Base-by-base conservation (phyloP, 371 early-diverging fungal species). In the Zancudomyces culisetae region DNA sequence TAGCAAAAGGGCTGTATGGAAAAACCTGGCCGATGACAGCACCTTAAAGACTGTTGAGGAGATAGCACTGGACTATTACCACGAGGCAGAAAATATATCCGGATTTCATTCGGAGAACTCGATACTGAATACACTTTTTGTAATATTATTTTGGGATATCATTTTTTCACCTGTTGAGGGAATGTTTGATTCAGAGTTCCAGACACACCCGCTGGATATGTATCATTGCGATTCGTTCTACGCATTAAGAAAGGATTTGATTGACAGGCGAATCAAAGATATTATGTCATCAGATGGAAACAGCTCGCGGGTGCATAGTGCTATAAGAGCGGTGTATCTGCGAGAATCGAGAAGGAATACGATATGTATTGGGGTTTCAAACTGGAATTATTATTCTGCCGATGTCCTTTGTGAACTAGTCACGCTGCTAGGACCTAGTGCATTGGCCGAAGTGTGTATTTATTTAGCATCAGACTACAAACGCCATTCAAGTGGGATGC, bases 131-230 rank as follows among this genome's bases (percentile, higher is more conserved):
- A 80, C 77, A 1, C 50, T 77, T 54, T 80, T 80, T 58, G 66
- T 66, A 3, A 57, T 82, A 1, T 57, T 83, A 19, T 80, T 85
- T 54, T 85, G 83, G 82, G 81, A 83, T 49, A 70, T 82, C 24
- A 60, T 85, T 3, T 83, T 80, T 59, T 61, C 70, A 10, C 74
- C 79, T n/a, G 19, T 64, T 20, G 59, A 60, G 0, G 83, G 80
- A 23, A 80, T 79, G 0, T 80, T 85, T 59, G 83, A 85, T 57
- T 83, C 83, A 13, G 71, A 75, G 8, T 83, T 75, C 54, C 85
- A 83, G 62, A 70, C 68, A 1, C 77, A 63, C 22, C 85, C 85
- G 10, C 60, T 83, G 43, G 85, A 85, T 64, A 59, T 85, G 49
- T 28, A 60, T 6, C 35, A 35, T 15, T 69, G 80, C 15, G 80